Percentiles rank a stretch among this genome's conserved stretches.
Evolutionary conservation across 2,329 filamentous ascomycete species (phyloP).

Genomic region (Pseudogymnoascus destructans): DNA sequence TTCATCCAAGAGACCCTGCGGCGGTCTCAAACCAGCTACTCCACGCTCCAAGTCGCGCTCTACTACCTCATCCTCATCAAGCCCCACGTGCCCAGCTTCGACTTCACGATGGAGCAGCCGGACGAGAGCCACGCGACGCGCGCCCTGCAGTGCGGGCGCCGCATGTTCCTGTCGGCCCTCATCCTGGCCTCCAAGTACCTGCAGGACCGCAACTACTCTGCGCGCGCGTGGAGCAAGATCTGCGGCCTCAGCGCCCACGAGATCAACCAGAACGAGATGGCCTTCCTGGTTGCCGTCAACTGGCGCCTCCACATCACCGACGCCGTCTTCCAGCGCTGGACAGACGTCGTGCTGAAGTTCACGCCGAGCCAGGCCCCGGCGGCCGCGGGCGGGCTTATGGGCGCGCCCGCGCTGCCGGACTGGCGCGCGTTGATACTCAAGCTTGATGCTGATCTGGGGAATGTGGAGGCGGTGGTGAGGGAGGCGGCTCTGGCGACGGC

Average conservation of each 20-base stretch:
- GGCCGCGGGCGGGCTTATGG: background rate
- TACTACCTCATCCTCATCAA: constrained; percentile 96
- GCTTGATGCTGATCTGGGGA: constrained; percentile 44
- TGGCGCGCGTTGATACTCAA: constrained; percentile 33
- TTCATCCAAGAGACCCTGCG: constrained; percentile 97
- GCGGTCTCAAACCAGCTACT: constrained; percentile 91
- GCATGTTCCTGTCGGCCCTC: constrained; percentile 91
- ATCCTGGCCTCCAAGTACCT: constrained; percentile 97
- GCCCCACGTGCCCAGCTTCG: constrained; percentile 67
- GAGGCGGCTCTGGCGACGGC: background rate
- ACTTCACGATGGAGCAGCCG: constrained; percentile 78
- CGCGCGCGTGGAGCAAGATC: constrained; percentile 97
- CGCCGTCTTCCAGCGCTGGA: constrained; percentile 81
- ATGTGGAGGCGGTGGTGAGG: constrained; percentile 32
- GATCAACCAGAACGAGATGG: constrained; percentile 94
- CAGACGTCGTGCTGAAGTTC: constrained; percentile 77
- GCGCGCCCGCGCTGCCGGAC: constrained; percentile 24
- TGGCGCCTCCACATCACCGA: constrained; percentile 95
- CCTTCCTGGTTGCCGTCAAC: constrained; percentile 77
- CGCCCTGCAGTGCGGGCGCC: constrained; percentile 84
- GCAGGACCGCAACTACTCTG: constrained; percentile 95
- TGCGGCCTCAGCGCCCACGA: constrained; percentile 86
- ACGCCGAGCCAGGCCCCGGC: constrained; percentile 36
- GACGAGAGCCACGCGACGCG: constrained; percentile 59
- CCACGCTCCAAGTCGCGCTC: constrained; percentile 87